Evolutionary conservation across 1,139 yeast genomes (phyloP).

Genomic region (Hyphopichia khmerensis): DNA sequence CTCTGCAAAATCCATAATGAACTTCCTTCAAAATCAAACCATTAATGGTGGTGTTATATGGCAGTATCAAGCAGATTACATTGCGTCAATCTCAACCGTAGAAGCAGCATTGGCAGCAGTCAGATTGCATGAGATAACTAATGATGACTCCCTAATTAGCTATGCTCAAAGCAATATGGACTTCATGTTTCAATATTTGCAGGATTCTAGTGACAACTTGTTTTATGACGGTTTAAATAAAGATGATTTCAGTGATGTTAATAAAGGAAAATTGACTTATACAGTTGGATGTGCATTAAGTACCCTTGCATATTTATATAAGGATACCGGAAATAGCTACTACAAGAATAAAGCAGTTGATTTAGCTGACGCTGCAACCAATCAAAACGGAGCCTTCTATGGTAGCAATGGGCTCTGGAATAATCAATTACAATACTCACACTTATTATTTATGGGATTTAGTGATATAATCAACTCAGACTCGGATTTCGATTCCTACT

Average conservation of each 20-base stretch:
- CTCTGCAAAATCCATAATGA: constrained; percentile 15
- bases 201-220: constrained; percentile 27
- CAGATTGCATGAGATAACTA: constrained; percentile 17
- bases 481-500: constrained; percentile 9
- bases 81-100: constrained; percentile 34
- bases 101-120: constrained; percentile 38
- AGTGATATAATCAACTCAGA: constrained; percentile 17
- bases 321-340: constrained; percentile 11
- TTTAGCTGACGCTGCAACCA: constrained; percentile 17
- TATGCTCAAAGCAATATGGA: constrained; percentile 19
- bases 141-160: constrained; percentile 11
- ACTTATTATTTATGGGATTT: constrained; percentile 24
- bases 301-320: constrained; percentile 25
- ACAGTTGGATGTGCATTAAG: constrained; percentile 37
- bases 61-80: constrained; percentile 24
- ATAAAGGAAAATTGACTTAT: constrained; percentile 36
- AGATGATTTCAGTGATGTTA: constrained; percentile 16
- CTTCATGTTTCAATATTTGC: constrained; percentile 26
- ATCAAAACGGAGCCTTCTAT: constrained; percentile 21
- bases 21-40: constrained; percentile 10
- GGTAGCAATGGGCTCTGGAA: constrained; percentile 22
- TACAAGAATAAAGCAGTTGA: constrained; percentile 16
- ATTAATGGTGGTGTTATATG: constrained; percentile 31
- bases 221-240: constrained; percentile 31
- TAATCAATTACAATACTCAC: constrained; percentile 22